Evolutionary conservation across 257 asterid species (phyloP), one percentile per base, ranked within the genome.

Genomic region (Rubia yunnanensis): DNA sequence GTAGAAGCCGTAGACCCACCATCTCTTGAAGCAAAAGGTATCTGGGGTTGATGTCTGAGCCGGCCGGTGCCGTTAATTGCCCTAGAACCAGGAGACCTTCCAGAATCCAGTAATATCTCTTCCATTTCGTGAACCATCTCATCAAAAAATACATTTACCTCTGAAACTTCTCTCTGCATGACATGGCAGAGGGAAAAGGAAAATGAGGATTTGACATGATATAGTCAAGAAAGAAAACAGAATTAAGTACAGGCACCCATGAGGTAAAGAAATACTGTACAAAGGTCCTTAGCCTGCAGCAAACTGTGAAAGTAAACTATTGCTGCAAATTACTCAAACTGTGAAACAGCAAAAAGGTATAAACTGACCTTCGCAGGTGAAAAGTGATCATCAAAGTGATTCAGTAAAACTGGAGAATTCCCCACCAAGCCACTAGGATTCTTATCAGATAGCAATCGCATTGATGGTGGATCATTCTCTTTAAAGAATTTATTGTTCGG

Each of bases 71-170:
- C 76, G 69, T 72, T 74, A 72, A 80, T 54, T 57, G 76, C 65
- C 56, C 88, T 81, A 64, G 86, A 64, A 7, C 69, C 75, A 69
- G 85, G 73, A 64, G 91, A 73, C 72, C 86, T 88, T 26, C 66
- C 75, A 39, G 96, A 81, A 76, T 89, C 97, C 28, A 89, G 88
- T 68, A 92, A 83, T 80, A 92, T 83, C 76, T 89, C 96, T 79
- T 92, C 95, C 99, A 92, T 89, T 58, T 92, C 99, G 65, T 92
- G 85, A 59, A 92, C 97, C 78, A 87, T 32, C 71, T 92, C 96
- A 72, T 86, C 91, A 67, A 58, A 89, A 72, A 80, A 70, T 58
- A 71, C 97, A 72, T 82, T 86, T 66, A 71, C 65, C 82, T 75
- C 96, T 65, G 71, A 53, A 63, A 77, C 82, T 71, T 55, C 75